These are phyloP conservation scores for Amauroascus verrucosus DNA, from an alignment of 2,329 filamentous ascomycete species.

Conservation along the genomic window DNA sequence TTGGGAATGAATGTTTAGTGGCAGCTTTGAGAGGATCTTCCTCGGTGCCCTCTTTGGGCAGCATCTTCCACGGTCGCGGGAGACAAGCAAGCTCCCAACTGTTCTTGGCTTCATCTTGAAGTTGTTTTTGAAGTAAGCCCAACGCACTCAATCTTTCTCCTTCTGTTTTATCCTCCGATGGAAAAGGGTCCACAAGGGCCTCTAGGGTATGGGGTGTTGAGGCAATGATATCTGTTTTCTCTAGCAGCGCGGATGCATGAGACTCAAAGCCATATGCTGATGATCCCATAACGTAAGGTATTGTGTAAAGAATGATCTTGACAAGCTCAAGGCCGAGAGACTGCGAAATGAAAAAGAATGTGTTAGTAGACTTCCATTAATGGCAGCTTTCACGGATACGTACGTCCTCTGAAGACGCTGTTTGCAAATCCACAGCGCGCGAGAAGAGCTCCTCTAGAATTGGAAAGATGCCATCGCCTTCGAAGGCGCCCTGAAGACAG, in stretches of 20 bases:
- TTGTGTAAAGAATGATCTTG: conserved; percentile 89
- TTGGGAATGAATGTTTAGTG: conserved; percentile 65
- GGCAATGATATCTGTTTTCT: conserved; percentile 91
- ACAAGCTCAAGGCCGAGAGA: conserved; percentile 69
- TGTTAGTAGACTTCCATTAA: conserved; percentile 11
- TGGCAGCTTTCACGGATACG: conserved; percentile 29
- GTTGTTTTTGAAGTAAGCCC: conserved; percentile 72
- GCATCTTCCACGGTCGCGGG: conserved; percentile 44
- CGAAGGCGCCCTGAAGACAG: conserved; percentile 69
- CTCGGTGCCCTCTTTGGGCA: conserved; percentile 34
- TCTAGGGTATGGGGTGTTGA: conserved; percentile 79
- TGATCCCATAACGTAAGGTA: conserved; percentile 77
- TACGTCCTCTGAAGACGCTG: conserved; percentile 84
- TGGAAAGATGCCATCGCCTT: conserved; percentile 75
- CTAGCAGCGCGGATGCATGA: conserved; percentile 67
- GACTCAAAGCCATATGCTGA: conserved; percentile 59
- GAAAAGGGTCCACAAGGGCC: conserved; percentile 75
- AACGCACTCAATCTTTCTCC: conserved; percentile 61
- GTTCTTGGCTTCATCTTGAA: conserved; percentile 63
- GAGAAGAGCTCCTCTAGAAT: conserved; percentile 83
- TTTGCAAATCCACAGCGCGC: conserved; percentile 85
- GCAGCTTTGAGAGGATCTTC: conserved; percentile 50
- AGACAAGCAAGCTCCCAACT: conserved; percentile 64
- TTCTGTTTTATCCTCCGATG: conserved; percentile 42
- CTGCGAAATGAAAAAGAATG: conserved; percentile 27